A percentile compares a stretch with the other conserved stretches of the same genome.
Conservation (phyloP, 768 basidiomycete genomes). For the Glaciozyma martinii region DNA sequence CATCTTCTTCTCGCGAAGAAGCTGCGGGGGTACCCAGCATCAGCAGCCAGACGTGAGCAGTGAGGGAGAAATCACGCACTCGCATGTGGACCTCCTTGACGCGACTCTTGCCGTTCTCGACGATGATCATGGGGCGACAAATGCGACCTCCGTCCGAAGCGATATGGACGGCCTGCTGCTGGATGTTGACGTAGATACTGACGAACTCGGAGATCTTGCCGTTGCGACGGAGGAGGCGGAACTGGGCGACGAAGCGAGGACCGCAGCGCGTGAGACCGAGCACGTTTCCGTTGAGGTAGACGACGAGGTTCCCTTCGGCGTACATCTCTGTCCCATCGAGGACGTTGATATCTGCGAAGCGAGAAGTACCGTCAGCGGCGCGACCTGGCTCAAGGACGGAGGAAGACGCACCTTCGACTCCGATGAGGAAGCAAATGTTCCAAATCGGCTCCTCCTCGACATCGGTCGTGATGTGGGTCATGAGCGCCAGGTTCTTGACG, state of each 20-base stretch:
- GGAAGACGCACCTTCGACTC: conserved; percentile 68
- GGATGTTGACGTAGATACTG: conserved; percentile 88
- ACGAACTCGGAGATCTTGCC: conserved; percentile 93
- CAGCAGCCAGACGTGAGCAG: background rate
- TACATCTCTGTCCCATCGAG: conserved; percentile 94
- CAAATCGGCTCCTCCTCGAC: conserved; percentile 92
- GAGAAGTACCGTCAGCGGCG: background rate
- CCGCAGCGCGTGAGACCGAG: conserved; percentile 86
- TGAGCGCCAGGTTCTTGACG: conserved; percentile 95
- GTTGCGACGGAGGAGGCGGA: conserved; percentile 84
- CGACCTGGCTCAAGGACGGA: too few species aligned
- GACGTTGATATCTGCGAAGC: conserved; percentile 67
- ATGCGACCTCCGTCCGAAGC: conserved; percentile 96
- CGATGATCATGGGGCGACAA: conserved; percentile 94
- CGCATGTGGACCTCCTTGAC: conserved; percentile 71
- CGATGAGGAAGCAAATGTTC: conserved; percentile 83
- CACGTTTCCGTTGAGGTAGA: conserved; percentile 93
- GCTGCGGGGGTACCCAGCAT: conserved; percentile 41
- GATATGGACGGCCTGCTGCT: conserved; percentile 88
- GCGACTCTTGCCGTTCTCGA: conserved; percentile 66
- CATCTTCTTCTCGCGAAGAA: conserved; percentile 65
- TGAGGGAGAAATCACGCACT: conserved; percentile 44
- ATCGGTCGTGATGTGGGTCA: conserved; percentile 99
- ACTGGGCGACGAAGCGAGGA: conserved; percentile 72
- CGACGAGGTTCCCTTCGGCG: conserved; percentile 80